Evolutionary conservation across 2,329 filamentous ascomycete genomes (phyloP).

Genomic region (Pezicula carpinea): DNA sequence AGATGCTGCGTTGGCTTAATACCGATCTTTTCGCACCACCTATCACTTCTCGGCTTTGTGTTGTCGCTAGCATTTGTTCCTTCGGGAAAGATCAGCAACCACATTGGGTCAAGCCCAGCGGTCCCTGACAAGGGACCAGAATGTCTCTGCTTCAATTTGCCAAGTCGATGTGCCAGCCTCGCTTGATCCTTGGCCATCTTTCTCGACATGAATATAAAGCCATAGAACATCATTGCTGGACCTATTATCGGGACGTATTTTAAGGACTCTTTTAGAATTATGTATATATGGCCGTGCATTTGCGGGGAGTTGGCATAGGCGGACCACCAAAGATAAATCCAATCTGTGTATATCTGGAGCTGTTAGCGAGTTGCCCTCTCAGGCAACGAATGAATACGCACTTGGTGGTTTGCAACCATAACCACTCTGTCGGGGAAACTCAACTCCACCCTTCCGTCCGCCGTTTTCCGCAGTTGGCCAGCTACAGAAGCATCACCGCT

Average conservation of each 20-base stretch:
- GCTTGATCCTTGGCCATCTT: constrained; percentile 80
- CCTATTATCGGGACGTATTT: constrained; percentile 78
- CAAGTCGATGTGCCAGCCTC: constrained; percentile 68
- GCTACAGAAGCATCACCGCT: constrained; percentile 78
- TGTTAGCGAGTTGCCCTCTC: constrained; percentile 14
- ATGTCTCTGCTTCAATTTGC: constrained; percentile 59
- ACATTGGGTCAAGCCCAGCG: constrained; percentile 72
- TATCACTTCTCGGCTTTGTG: constrained; percentile 63
- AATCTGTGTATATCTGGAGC: constrained; percentile 74
- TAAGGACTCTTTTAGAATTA: constrained; percentile 84
- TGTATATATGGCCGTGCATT: constrained; percentile 84
- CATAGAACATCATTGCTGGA: constrained; percentile 77
- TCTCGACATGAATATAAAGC: constrained; percentile 88
- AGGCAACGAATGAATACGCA: constrained; percentile 24
- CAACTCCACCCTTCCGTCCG: constrained; percentile 71
- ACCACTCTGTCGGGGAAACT: constrained; percentile 77
- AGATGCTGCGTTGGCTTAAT: constrained; percentile 69
- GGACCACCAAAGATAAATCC: constrained; percentile 91
- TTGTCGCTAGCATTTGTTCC: constrained; percentile 76
- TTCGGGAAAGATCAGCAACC: constrained; percentile 83
- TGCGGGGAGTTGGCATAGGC: constrained; percentile 72
- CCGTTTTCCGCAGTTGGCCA: constrained; percentile 65
- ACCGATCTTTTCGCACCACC: constrained; percentile 73
- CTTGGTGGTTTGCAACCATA: constrained; percentile 83
- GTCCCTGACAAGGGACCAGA: constrained; percentile 47